Evolutionary conservation across 108 stramenopile species (phyloP), one percentile per base, ranked within the genome.

Genomic region (Discostella stelligeroides): DNA sequence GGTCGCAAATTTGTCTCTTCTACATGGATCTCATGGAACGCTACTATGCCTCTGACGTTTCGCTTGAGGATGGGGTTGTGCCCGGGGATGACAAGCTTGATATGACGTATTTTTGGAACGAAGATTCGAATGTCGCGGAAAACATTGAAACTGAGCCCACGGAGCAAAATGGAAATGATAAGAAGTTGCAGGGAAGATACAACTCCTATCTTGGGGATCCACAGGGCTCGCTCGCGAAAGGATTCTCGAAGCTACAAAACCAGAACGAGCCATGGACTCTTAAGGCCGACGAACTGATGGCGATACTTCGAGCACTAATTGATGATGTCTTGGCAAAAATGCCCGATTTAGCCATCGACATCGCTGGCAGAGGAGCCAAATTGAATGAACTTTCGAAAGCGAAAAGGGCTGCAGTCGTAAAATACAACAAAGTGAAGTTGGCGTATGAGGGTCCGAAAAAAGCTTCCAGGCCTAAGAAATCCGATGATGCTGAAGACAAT

Each of bases 21-120:
- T 93, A 93, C 76, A 86, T 88, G 72, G 88, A 93, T 51, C 80
- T 85, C 51, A 91, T 91, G 86, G 86, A 91, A 46, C 81, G 82
- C n/a, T 89, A 82, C 72, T 89, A 86, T 60, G 73, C 66, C 23
- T 82, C 85, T 0, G 82, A 86, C 63, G 54, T 77, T 28, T 83
- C 86, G 10, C 49, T 80, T 15, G 89, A 86, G 37, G 54, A 63
- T 48, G 81, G 68, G 38, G 81, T 84, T 0, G 53, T 89, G 48
- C 78, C 85, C 37, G 79, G 69, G 6, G 63, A 83, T 15, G 59
- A 46, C 12, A 75, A 38, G 20, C 60, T 86, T 49, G 92, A 91
- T 48, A 78, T 82, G 45, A 66, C 86, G 42, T 90, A 89, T 63
- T 58, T 88, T 29, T 77, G 76, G 76, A 24, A 66, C 40, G 42